Evolutionary conservation across 1,139 yeast genomes (phyloP).

Genomic region (Lodderomyces parapsilosis): DNA sequence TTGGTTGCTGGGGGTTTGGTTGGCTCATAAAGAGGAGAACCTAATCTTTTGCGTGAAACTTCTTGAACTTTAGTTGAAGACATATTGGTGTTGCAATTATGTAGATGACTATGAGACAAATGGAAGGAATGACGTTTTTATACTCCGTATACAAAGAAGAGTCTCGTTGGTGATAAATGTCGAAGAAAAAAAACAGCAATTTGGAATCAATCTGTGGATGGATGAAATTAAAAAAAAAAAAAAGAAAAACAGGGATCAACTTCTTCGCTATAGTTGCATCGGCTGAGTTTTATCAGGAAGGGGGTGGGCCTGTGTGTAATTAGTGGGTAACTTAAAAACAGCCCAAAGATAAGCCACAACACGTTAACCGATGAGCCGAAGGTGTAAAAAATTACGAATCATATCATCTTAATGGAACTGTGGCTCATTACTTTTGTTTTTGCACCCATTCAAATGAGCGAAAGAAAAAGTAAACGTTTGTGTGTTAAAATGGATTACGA

Average conservation of each 20-base stretch:
- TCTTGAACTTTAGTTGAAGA: constrained; percentile 10
- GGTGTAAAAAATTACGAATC: not conserved
- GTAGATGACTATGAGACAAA: no score
- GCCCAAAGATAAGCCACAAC: not conserved
- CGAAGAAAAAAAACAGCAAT: no score
- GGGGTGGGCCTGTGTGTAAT: not conserved
- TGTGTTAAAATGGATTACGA: not conserved
- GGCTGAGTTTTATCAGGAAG: not conserved
- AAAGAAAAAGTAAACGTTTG: no score
- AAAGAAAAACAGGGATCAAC: no score
- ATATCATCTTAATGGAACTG: not conserved
- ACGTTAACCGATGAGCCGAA: constrained; percentile 1
- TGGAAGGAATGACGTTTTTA: no score
- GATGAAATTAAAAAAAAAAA: no score
- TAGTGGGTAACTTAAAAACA: not conserved
- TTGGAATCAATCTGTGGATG: no score
- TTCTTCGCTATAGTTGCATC: no score
- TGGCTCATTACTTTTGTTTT: constrained; percentile 4
- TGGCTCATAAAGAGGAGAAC: constrained; percentile 5
- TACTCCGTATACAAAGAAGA: no score
- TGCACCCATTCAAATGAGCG: constrained; percentile 3
- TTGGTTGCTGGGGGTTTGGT: constrained; percentile 1
- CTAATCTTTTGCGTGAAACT: constrained; percentile 13
- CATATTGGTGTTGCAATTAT: no score
- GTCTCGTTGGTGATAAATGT: no score